A percentile compares a stretch with the other conserved stretches of the same genome.
Conservation (phyloP, 305 asterid genomes). For the Fraxinus greggii region DNA sequence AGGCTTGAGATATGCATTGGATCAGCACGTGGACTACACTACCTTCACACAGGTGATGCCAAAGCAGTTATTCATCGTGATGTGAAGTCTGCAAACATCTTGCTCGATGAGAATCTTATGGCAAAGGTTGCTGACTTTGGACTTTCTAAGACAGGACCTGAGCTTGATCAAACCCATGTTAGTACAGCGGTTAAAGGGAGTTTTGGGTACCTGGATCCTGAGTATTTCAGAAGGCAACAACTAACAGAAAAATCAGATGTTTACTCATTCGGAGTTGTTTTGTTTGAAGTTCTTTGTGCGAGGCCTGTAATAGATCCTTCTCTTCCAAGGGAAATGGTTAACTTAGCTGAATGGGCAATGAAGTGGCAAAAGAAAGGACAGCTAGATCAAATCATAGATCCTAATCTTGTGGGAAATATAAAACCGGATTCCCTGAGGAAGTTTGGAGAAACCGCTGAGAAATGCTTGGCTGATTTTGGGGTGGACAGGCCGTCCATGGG, state of each 20-base stretch:
- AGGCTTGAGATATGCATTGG: conserved; percentile 59
- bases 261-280: conserved; percentile 71
- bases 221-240: conserved; percentile 70
- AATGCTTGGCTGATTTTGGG: conserved; percentile 71
- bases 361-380: conserved; percentile 61
- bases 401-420: conserved; percentile 48
- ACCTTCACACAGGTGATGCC: conserved; percentile 46
- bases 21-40: conserved; percentile 45
- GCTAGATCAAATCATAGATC: conserved; percentile 51
- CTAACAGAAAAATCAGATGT: conserved; percentile 70
- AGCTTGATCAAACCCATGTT: conserved; percentile 49
- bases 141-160: conserved; percentile 45
- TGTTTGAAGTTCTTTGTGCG: conserved; percentile 68
- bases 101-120: conserved; percentile 45
- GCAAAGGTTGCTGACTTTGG: conserved; percentile 55
- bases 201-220: conserved; percentile 71
- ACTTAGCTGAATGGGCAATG: conserved; percentile 78
- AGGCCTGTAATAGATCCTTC: conserved; percentile 73
- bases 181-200: conserved; percentile 72
- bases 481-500: conserved; percentile 76
- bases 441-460: conserved; percentile 66
- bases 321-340: conserved; percentile 70
- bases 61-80: conserved; percentile 49
- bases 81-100: conserved; percentile 50
- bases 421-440: conserved; percentile 58